A percentile compares a stretch with the other conserved stretches of the same genome.
Evolutionary conservation across 495 filamentous ascomycete species (phyloP).

Genomic region (Aspergillus hancockii): DNA sequence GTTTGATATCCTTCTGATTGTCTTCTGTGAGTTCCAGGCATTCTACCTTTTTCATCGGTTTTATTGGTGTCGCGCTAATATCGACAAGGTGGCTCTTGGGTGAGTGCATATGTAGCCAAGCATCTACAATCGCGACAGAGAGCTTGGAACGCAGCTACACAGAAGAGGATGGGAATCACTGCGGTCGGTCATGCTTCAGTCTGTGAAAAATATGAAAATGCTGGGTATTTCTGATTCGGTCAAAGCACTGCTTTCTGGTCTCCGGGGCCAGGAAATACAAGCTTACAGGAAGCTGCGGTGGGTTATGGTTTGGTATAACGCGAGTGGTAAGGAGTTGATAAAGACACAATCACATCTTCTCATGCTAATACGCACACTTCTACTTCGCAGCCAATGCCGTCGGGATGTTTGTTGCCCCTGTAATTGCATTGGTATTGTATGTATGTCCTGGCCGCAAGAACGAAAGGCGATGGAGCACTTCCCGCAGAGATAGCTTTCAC

Average conservation of each 20-base stretch:
- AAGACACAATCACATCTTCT: neutral
- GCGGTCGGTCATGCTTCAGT: slow-evolving; percentile 42
- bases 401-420: slow-evolving; percentile 2
- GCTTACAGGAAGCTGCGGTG: slow-evolving; percentile 42
- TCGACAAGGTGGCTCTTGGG: slow-evolving; percentile 20
- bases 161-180: slow-evolving; percentile 51
- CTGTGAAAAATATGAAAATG: slow-evolving; percentile 60
- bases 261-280: slow-evolving; percentile 46
- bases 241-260: slow-evolving; percentile 17
- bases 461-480: slow-evolving; percentile 16
- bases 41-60: slow-evolving; percentile 6
- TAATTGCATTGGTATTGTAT: neutral
- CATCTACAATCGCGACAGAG: slow-evolving; percentile 28
- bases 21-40: slow-evolving; percentile 29
- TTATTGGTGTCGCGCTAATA: slow-evolving; percentile 1
- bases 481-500: slow-evolving; percentile 50
- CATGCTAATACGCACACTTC: no score
- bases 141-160: slow-evolving; percentile 53
- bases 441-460: neutral
- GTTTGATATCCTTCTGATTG: slow-evolving; percentile 49
- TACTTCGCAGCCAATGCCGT: neutral
- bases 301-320: slow-evolving; percentile 43
- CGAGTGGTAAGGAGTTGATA: slow-evolving; percentile 32
- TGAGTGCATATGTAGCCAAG: slow-evolving; percentile 29
- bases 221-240: slow-evolving; percentile 48